Base-by-base conservation (phyloP, 106 monocot species). In the Allium sativum region DNA sequence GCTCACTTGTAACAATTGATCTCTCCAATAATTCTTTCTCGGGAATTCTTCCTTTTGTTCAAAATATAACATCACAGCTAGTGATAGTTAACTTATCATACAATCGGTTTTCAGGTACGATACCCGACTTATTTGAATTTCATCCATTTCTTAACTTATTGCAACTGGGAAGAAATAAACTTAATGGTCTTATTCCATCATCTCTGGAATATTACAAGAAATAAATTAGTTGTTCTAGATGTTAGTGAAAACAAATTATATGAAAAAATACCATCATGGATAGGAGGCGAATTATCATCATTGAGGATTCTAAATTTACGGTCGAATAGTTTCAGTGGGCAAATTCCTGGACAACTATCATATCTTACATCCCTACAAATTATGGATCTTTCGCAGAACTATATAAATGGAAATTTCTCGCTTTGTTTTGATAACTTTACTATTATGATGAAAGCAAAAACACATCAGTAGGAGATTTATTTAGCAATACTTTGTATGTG, bases 361-460 rank as follows among this genome's bases (percentile, higher is more conserved):
- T 31, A 65, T 20, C 65, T 65, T 48, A 12, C 47, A 12, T 65
- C 48, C 13, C 65, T 65, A 51, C 65, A 65, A 51, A 50, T 65
- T 22, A 14, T 65, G n/a, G 65, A 65, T 51, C 19, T 65, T 19
- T 44, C 65, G 3, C 8, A 65, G 10, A 65, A 65, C 48, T 22
- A 65, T 31, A 15, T 65, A 6, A 11, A 15, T 51, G 65, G 65
- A 11, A 12, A 13, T 7, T 50, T 65, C 22, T 50, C 65, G 15
- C 48, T 45, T n/a, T 3, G 5, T 31, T 51, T 65, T 40, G 21
- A 50, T 4, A 65, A 65, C 12, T 51, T 65, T 22, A 51, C 21
- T 50, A 6, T 15, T 7, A 65, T 65, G 65, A 5, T 4, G 1
- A 48, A 10, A 12, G 15, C 48, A 48, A 10, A 48, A 10, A 12